phyloP scores from a whole-genome alignment of 2,329 filamentous ascomycete genomes.

The Cadophora gregata region DNA sequence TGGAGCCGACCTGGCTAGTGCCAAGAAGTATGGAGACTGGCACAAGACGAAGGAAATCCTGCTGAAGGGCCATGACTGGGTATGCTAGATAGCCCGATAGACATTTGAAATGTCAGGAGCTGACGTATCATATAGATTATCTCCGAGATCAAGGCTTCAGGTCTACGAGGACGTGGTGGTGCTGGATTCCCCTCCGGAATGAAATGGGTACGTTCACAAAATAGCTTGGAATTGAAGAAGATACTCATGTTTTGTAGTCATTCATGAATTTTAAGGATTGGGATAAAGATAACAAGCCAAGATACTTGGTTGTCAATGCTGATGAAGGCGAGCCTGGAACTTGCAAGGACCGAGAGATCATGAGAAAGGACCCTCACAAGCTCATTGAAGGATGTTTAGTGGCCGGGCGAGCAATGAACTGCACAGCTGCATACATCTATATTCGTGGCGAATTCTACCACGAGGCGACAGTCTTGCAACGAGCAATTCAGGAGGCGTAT shows the following conservation, averaged over 20 bases:
- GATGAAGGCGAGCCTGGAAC: slow-evolving; percentile 99
- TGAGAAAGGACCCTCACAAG: slow-evolving; percentile 99
- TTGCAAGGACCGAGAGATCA: slow-evolving; percentile 99
- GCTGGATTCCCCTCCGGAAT: slow-evolving; percentile 97
- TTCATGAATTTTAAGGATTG: slow-evolving; percentile 99
- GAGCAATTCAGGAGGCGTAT: slow-evolving; percentile 97
- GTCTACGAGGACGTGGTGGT: slow-evolving; percentile 92
- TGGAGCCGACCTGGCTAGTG: slow-evolving; percentile 88
- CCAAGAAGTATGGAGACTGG: slow-evolving; percentile 99
- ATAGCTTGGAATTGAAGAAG: neutral
- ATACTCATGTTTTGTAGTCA: slow-evolving; percentile 62
- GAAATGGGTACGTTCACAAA: slow-evolving; percentile 82
- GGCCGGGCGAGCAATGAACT: slow-evolving; percentile 97
- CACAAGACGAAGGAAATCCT: slow-evolving; percentile 99
- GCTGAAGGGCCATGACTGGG: slow-evolving; percentile 95
- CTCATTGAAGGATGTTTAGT: slow-evolving; percentile 96
- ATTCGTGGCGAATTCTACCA: slow-evolving; percentile 98
- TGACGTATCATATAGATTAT: slow-evolving; percentile 70
- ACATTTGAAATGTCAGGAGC: slow-evolving; percentile 13
- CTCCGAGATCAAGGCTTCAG: slow-evolving; percentile 94
- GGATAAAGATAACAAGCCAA: slow-evolving; percentile 96
- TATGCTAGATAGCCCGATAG: slow-evolving; percentile 44
- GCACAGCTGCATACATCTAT: slow-evolving; percentile 98
- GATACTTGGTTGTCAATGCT: slow-evolving; percentile 97
- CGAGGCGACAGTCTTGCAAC: slow-evolving; percentile 91